Evolutionary conservation across 2,329 filamentous ascomycete genomes (phyloP), one percentile per base, ranked within the genome.

Genomic region (Lachnellula hyalina): DNA sequence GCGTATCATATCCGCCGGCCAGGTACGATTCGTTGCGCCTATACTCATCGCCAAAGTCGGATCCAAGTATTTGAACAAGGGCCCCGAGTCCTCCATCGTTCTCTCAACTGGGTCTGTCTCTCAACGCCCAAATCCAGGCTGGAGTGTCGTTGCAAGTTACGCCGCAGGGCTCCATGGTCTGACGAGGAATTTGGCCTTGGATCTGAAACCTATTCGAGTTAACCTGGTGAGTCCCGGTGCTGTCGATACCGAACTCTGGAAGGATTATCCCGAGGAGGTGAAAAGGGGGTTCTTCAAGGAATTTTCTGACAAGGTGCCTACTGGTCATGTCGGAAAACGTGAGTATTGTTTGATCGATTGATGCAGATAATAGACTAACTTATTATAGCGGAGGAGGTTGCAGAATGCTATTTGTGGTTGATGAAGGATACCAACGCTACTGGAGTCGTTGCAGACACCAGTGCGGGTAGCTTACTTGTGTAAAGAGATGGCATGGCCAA

Each of bases 191-290:
- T 69, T 89, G 35, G 85, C 85, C 2, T 63, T 87, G 34, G 84
- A 88, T 62, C 64, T 89, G 53, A 77, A 76, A 58, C 85, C 85
- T 0, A 69, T 87, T 8, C 71, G 86, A 2, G 83, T 87, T 25
- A 89, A 89, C 64, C 65, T 78, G 0, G 80, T 88, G 1, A 73
- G 70, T 51, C 82, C 83, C 0, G 85, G 84, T 0, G 71, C 74
- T 0, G 73, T 80, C 0, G 67, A 75, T 40, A 83, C 81, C 5
- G 75, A 76, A 51, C 49, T 82, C 14, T 77, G 70, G 72, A 67
- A 49, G 4, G 21, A 41, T 1, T 38, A 63, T 41, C 9, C 6
- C 5, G 41, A 51, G 28, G 74, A 75, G 42, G 52, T 78, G 32
- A 76, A 69, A 67, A 66, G 67, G 6, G 11, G 40, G 9, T 49